Percentiles rank a stretch among this genome's conserved stretches.
These are phyloP conservation scores for Pseudogymnoascus sp. DNA, from an alignment of 2,329 filamentous ascomycete species.

Conservation along the genomic window DNA sequence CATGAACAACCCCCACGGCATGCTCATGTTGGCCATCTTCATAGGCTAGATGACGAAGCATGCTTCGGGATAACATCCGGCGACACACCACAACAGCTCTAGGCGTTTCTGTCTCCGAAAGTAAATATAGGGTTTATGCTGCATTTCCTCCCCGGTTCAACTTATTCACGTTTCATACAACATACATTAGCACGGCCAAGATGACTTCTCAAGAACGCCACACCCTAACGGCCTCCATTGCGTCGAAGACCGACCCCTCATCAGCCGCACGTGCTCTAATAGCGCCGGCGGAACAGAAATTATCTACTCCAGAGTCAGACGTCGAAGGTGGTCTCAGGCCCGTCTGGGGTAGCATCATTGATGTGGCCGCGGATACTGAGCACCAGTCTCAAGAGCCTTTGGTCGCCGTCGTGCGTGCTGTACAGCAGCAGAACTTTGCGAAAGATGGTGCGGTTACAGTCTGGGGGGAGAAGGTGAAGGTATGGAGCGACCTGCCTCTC, in stretches of 20 bases:
- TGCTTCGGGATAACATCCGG: not conserved
- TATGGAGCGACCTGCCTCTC: constrained; percentile 26
- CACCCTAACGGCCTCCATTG: not conserved
- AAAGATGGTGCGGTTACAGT: constrained; percentile 15
- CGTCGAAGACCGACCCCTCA: not conserved
- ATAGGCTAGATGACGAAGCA: not conserved
- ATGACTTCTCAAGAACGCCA: not conserved
- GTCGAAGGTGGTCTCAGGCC: constrained; percentile 58
- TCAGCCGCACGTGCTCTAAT: not conserved
- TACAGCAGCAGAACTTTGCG: constrained; percentile 14
- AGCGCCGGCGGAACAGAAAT: not conserved
- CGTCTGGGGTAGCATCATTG: constrained; percentile 35
- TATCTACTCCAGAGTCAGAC: constrained; percentile 52
- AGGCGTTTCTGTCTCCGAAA: not conserved
- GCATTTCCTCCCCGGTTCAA: not conserved
- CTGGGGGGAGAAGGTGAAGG: constrained; percentile 15
- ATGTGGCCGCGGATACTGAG: constrained; percentile 19
- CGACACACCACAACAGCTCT: not conserved
- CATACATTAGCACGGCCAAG: not conserved
- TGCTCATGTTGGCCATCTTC: not conserved
- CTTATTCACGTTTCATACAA: not conserved
- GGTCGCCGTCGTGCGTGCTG: constrained; percentile 21
- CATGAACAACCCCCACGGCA: not conserved
- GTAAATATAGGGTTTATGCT: constrained; percentile 2
- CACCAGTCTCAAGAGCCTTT: constrained; percentile 20